Percentiles rank a stretch among this genome's conserved stretches.
phyloP scores from a whole-genome alignment of 1,284 basidiomycete species.

The Ceratobasidium sp. region DNA sequence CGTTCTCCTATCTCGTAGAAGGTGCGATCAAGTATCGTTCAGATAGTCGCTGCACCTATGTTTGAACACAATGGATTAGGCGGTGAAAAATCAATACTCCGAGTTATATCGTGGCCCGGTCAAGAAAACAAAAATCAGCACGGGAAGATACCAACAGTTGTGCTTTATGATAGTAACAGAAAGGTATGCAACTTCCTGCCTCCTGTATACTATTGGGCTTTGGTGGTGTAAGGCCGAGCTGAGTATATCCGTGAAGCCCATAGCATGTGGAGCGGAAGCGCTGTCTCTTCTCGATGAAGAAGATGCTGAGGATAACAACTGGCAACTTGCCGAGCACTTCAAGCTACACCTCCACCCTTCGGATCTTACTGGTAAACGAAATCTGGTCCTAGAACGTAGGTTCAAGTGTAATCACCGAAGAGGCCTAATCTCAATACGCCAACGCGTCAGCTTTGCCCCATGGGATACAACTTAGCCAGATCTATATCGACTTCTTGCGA shows the following conservation, averaged over 20 bases:
- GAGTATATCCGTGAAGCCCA: too few relatives aligned
- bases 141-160: constrained; percentile 39
- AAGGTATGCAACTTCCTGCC: constrained; percentile 27
- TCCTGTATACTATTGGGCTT: not conserved
- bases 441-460: constrained; percentile 28
- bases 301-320: constrained; percentile 35
- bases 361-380: too few relatives aligned
- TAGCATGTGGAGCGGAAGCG: constrained; percentile 38
- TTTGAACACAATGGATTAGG: too few relatives aligned
- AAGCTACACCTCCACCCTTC: constrained; percentile 41
- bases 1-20: constrained; percentile 17
- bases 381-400: too few relatives aligned
- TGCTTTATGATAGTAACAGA: constrained; percentile 35
- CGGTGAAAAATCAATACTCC: not conserved
- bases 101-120: constrained; percentile 39
- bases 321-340: constrained; percentile 40
- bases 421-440: not conserved
- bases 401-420: too few relatives aligned
- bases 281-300: not conserved
- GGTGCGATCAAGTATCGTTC: too few relatives aligned
- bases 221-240: constrained; percentile 15
- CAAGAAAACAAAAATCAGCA: constrained; percentile 29
- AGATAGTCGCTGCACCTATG: too few relatives aligned
- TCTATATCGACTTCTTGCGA: constrained; percentile 40
- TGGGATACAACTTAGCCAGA: constrained; percentile 9